Evolutionary conservation across 2,329 filamentous ascomycete genomes (phyloP), one percentile per base, ranked within the genome.

Genomic region (Pseudogymnoascus sp.): DNA sequence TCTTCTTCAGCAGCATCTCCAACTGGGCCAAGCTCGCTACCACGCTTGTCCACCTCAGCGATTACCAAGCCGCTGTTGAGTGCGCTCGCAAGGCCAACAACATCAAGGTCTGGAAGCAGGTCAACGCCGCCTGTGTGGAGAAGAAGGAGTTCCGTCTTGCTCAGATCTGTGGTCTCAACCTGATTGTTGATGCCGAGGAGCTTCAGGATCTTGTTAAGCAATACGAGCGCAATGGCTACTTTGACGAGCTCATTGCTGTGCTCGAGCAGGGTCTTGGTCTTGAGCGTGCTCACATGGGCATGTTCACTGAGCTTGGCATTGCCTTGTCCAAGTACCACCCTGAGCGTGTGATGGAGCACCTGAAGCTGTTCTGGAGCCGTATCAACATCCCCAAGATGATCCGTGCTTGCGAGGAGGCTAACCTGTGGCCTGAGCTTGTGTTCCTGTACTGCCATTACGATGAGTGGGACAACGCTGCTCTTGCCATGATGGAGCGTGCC

Each of bases 11-110:
- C 63, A 97, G 91, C 79, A 96, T 99, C 74, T 99, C 94, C 62
- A 99, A 99, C 84, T 99, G 94, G 94, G 93, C 93, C 63, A 99
- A 99, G 82, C 87, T 99, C 71, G 92, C 94, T 12, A 97, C 94
- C 10, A 99, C 94, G 10, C 84, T 97, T 65, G 94, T 99, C n/a
- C 92, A 97, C 75, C 86, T 99, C 5, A 89, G 88, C 68, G 94
- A 99, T 70, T 97, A 99, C 80, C 95, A 99, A 77, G 91, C 91
- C 70, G 94, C 94, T 53, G 94, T 99, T 44, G 94, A 99, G 75
- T 97, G 92, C 72, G 94, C 95, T 25, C 90, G 94, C 75, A 97
- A 99, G 80, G 94, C 94, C 71, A 99, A 97, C 82, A 97, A 91
- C 77, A 92, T 97, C 77, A 97, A 96, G 81, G 94, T 99, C 61